These are phyloP conservation scores for Lavandula angustifolia DNA, from an alignment of 257 asterid genomes.

Conservation along the genomic window DNA sequence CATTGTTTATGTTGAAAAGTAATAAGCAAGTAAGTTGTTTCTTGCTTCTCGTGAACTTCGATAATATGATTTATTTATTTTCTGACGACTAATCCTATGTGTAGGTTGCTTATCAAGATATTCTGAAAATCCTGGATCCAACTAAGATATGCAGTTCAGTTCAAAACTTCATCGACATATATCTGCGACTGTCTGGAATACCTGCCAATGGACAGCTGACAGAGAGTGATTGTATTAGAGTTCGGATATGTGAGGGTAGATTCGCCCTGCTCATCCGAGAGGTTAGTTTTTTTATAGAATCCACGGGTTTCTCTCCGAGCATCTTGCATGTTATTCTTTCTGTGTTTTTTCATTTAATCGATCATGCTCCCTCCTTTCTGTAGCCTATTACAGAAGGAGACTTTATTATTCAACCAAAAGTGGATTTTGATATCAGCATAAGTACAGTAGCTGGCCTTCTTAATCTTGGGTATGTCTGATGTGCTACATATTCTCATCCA, in stretches of 20 bases:
- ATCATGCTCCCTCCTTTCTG: slow-evolving; percentile 22
- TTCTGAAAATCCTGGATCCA: slow-evolving; percentile 83
- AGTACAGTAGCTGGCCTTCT: slow-evolving; percentile 98
- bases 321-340: slow-evolving; percentile 22
- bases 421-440: slow-evolving; percentile 99
- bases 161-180: slow-evolving; percentile 86
- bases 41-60: slow-evolving; percentile 22
- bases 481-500: slow-evolving; percentile 18
- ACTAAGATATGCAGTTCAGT: slow-evolving; percentile 93
- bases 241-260: slow-evolving; percentile 96
- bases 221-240: slow-evolving; percentile 91
- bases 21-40: slow-evolving; percentile 67
- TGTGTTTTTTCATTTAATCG: not conserved
- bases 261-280: slow-evolving; percentile 92
- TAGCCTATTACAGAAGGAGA: slow-evolving; percentile 97
- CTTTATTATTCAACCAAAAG: slow-evolving; percentile 96
- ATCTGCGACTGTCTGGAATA: slow-evolving; percentile 71
- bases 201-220: slow-evolving; percentile 81
- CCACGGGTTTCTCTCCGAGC: slow-evolving; percentile 9
- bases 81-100: slow-evolving; percentile 31
- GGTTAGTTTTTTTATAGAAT: slow-evolving; percentile 49
- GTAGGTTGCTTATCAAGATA: slow-evolving; percentile 95
- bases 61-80: slow-evolving; percentile 20
- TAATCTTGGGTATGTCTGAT: slow-evolving; percentile 82
- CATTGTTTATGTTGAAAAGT: slow-evolving; percentile 91